Evolutionary conservation across 2,329 filamentous ascomycete genomes (phyloP), one percentile per base, ranked within the genome.

Genomic region (Aureobasidium sp.): DNA sequence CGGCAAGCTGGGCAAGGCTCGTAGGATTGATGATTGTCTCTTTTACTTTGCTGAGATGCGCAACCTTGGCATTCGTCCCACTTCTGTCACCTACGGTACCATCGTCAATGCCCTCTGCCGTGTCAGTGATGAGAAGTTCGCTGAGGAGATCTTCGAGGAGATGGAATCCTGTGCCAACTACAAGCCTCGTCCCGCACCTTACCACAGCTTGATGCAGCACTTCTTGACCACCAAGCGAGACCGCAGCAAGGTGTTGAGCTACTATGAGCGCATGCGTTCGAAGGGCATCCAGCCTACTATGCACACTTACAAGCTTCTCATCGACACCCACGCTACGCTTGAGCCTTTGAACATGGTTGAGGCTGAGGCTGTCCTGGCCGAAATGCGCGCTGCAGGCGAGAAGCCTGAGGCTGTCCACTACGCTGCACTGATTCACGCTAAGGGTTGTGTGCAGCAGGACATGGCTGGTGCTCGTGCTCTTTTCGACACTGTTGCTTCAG

Each of bases 141-240:
- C 94, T 32, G 94, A 97, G 72, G 92, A 97, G 76, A 85, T 97
- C 69, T 99, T 99, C 72, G 92, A 97, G 72, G 94, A 99, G 79
- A 99, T 99, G 94, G 94, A 99, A 79, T 86, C 88, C 51, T 96
- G 96, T 88, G 88, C 92, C 63, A 99, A 99, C 80, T 99, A 99
- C 84, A 97, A 97, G 81, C 91, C 94, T 44, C 88, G 94, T 10
- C 92, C 94, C 29, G 94, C 94, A 27, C 94, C 94, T 0, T 99
- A 99, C 82, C 97, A 99, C 81, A 96, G 91, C 76, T 89, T 99
- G 87, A 99, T 99, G 86, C 94, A 99, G 74, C 97, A 96, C 79
- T 99, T 97, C 84, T 81, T 97, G 68, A 96, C 90, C 63, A 97
- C 93, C 61, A 97, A 97, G 84, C 90, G 92, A 59, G 93, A 99